Base-by-base conservation (phyloP, 441 rosid species). In the Pelargonium cotyledonis region DNA sequence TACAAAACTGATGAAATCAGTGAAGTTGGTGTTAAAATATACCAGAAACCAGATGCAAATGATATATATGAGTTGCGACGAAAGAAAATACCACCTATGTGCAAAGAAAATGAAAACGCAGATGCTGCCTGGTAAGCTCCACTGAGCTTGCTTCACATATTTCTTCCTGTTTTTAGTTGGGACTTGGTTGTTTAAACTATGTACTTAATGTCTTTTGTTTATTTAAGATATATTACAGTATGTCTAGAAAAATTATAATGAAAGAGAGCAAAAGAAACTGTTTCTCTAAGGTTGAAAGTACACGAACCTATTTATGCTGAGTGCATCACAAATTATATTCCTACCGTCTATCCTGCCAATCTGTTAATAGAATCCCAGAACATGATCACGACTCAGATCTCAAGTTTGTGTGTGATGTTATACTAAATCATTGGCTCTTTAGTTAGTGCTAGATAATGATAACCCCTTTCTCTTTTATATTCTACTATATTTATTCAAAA, bases 1-100 rank as follows among this genome's bases (percentile, higher is more conserved):
- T 80, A 84, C 65, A 81, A 60, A 35, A 91, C 79, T 81, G 99
- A 89, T 75, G 79, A 70, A 2, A 57, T 87, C 67, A 87, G 92
- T 58, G 78, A 81, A 69, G 92, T 88, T 46, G 96, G 91, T 68
- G 82, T 85, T 70, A 96, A 97, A 72, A 83, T 78, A 58, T 95
- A 84, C 70, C 86, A 72, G 78, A 95, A 95, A 80, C 97, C 99
- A 65, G 77, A 76, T 9, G 79, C 89, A 64, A 90, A 89, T 47
- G 87, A 88, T 19, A 91, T 96, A 78, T 95, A 91, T 67, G 84
- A 76, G 79, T 76, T 80, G 68, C 84, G 96, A 86, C 66, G 89
- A 70, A 69, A 81, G 70, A 88, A 81, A 35, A 76, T 77, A 68
- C 97, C 99, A 77, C 92, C 96, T 7, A 63, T 95, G 29, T 95